These are phyloP conservation scores for Collybiopsis confluens DNA, from an alignment of 768 basidiomycete genomes.

Conservation along the genomic window DNA sequence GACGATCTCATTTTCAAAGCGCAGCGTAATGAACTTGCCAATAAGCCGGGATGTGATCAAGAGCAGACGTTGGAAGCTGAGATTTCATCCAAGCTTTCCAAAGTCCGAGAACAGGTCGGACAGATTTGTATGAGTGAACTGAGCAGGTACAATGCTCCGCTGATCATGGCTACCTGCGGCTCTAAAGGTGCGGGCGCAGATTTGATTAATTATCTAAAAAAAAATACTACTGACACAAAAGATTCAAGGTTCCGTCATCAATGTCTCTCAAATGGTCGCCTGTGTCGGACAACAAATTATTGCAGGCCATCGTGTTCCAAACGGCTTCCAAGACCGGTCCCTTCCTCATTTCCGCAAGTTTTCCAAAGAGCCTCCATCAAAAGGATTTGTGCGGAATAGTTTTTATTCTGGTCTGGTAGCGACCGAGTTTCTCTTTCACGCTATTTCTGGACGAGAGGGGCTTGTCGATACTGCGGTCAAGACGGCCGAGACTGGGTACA, in stretches of 20 bases:
- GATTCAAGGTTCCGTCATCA: slow-evolving; percentile 88
- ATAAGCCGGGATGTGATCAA: slow-evolving; percentile 96
- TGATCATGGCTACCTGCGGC: slow-evolving; percentile 99
- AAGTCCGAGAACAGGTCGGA: slow-evolving; percentile 93
- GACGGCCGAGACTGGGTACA: slow-evolving; percentile 99
- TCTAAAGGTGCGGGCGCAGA: slow-evolving; percentile 79
- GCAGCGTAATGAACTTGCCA: slow-evolving; percentile 88
- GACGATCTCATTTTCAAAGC: slow-evolving; percentile 83
- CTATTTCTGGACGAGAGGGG: slow-evolving; percentile 97
- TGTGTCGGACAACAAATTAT: slow-evolving; percentile 99
- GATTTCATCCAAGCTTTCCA: slow-evolving; percentile 89
- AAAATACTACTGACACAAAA: no score
- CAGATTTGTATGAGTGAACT: slow-evolving; percentile 98
- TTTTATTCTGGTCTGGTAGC: slow-evolving; percentile 91
- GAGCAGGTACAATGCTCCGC: slow-evolving; percentile 93
- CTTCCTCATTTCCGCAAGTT: slow-evolving; percentile 99
- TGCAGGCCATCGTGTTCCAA: slow-evolving; percentile 93
- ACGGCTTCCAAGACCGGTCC: slow-evolving; percentile 98
- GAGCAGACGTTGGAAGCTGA: slow-evolving; percentile 96
- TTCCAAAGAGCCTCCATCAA: slow-evolving; percentile 91
- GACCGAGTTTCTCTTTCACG: slow-evolving; percentile 98
- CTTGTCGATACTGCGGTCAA: slow-evolving; percentile 99
- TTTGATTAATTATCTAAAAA: no score
- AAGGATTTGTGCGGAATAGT: slow-evolving; percentile 97
- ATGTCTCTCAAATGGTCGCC: slow-evolving; percentile 99